phyloP scores from a whole-genome alignment of 139 green algal species.

The Auxenochlorella pyrenoidosa region DNA sequence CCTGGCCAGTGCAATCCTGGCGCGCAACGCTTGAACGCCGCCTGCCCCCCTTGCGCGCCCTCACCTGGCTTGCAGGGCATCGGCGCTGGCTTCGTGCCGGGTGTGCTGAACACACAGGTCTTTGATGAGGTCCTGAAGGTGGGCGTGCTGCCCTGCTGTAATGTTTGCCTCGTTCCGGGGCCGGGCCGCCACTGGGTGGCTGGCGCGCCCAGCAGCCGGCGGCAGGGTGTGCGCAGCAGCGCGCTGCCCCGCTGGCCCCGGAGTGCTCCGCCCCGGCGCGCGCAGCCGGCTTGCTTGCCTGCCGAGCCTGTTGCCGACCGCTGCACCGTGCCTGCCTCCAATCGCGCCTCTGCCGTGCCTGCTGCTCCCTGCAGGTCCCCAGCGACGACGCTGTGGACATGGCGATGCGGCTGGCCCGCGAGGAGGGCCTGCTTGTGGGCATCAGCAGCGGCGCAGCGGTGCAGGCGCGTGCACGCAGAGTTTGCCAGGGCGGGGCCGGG shows the following conservation, averaged over 20 bases:
- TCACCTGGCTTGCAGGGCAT: too few relatives aligned
- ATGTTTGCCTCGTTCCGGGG: too few relatives aligned
- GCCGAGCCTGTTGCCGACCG: too few relatives aligned
- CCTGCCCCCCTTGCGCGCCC: too few relatives aligned
- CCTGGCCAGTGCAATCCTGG: too few relatives aligned
- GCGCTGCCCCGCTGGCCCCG: too few relatives aligned
- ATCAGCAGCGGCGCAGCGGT: conserved; percentile 73
- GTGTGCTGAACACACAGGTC: conserved; percentile 82
- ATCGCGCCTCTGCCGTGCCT: neutral
- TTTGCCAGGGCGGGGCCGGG: neutral
- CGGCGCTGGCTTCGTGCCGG: conserved; percentile 85
- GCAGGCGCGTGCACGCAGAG: neutral
- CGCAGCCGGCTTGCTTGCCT: neutral
- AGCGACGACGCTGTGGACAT: conserved; percentile 72
- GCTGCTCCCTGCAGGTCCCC: neutral
- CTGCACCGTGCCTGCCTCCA: too few relatives aligned
- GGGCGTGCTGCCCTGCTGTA: neutral
- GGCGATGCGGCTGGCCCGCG: conserved; percentile 67
- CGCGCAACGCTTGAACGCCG: too few relatives aligned
- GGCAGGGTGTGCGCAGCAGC: too few relatives aligned
- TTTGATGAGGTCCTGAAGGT: conserved; percentile 90
- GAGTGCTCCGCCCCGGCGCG: neutral
- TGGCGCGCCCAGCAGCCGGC: too few relatives aligned
- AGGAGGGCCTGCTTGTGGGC: conserved; percentile 77
- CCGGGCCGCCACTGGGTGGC: too few relatives aligned